phyloP scores from a whole-genome alignment of 768 basidiomycete genomes.

The Myochromella boudieri region DNA sequence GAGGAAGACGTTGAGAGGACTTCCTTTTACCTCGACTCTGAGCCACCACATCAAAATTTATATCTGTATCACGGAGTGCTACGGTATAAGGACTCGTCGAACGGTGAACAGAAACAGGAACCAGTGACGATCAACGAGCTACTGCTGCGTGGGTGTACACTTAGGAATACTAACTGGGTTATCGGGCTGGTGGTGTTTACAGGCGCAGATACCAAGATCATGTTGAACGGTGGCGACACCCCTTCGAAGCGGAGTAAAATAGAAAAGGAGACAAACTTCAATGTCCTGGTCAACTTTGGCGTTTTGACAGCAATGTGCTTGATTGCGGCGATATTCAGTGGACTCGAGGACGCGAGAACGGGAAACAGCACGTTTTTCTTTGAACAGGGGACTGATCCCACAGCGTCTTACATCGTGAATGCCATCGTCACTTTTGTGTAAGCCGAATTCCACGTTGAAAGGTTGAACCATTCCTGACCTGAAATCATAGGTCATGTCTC shows the following conservation, averaged over 20 bases:
- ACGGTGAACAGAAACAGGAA: conserved; percentile 57
- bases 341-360: conserved; percentile 58
- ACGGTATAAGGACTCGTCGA: conserved; percentile 59
- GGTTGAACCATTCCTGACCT: conserved; percentile 3
- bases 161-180: conserved; percentile 91
- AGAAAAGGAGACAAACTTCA: conserved; percentile 98
- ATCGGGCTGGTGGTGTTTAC: conserved; percentile 95
- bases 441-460: conserved; percentile 32
- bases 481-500: conserved; percentile 71
- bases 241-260: conserved; percentile 98
- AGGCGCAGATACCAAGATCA: conserved; percentile 89
- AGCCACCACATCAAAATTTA: conserved; percentile 91
- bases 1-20: conserved; percentile 92
- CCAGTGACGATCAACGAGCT: conserved; percentile 89
- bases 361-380: conserved; percentile 73
- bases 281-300: conserved; percentile 91
- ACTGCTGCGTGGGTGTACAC: conserved; percentile 84
- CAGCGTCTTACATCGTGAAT: conserved; percentile 62
- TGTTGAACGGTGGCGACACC: conserved; percentile 89
- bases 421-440: conserved; percentile 90
- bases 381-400: conserved; percentile 65
- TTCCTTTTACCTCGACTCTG: conserved; percentile 86
- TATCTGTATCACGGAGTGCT: conserved; percentile 89
- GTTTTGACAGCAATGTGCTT: conserved; percentile 77
- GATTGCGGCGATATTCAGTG: conserved; percentile 73